These are phyloP conservation scores for Penicillium italicum DNA, from an alignment of 2,329 filamentous ascomycete genomes.

Conservation along the genomic window DNA sequence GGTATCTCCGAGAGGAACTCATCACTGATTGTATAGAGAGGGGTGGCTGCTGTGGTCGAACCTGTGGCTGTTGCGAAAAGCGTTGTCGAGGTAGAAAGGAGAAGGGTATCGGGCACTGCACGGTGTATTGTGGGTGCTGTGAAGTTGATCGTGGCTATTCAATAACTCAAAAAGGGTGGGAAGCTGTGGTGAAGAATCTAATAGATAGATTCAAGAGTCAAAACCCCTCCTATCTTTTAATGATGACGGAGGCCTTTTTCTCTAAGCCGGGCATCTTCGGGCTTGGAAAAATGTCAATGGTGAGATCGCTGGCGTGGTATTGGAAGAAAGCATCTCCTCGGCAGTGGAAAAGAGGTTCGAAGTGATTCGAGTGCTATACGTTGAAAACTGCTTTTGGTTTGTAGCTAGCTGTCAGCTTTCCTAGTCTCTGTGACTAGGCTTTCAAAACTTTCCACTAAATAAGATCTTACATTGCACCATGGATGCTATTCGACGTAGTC, in stretches of 20 bases:
- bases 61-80: not conserved
- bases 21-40: not conserved
- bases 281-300: not conserved
- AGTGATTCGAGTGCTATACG: not conserved
- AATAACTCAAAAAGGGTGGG: fast-evolving
- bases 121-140: not conserved
- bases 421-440: too few relatives aligned
- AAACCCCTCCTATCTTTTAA: not conserved
- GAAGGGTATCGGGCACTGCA: not conserved
- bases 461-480: too few relatives aligned
- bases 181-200: too few relatives aligned
- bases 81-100: not conserved
- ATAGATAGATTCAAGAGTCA: too few relatives aligned
- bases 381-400: not conserved
- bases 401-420: too few relatives aligned
- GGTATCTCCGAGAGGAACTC: not conserved
- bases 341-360: not conserved
- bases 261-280: not conserved
- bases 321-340: not conserved
- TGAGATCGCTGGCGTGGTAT: not conserved
- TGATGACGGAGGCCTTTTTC: not conserved
- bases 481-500: too few relatives aligned
- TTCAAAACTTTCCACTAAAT: too few relatives aligned
- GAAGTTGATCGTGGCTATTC: not conserved
- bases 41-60: not conserved